Base-by-base conservation (phyloP, 2,329 filamentous ascomycete species). In the Neurospora sp. region DNA sequence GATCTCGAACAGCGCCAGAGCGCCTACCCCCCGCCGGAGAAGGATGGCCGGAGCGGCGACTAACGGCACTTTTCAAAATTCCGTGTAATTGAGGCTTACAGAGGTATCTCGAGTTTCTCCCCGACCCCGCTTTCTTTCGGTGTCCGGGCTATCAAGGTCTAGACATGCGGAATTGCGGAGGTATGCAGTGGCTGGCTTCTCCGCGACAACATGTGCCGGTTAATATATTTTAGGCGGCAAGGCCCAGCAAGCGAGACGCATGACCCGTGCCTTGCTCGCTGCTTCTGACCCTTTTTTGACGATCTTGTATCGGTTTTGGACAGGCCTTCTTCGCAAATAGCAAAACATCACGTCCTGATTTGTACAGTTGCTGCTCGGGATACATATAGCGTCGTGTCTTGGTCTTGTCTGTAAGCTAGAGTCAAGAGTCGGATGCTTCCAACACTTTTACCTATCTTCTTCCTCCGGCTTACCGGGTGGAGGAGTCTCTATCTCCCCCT, bases 151-250 rank as follows among this genome's bases (percentile, higher is more conserved):
- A 67, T 69, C 68, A 17, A 52, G 62, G 68, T 67, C 68, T 69
- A 69, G 68, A 69, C 62, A 43, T 43, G 52, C 15, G 23, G 46
- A 57, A 8, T 33, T 57, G 46, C 23, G 23, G 68, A 66, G 62
- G 39, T 66, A 41, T 66, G 65, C 52, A 52, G 33, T 41, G 37
- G 19, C 38, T 33, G 23, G 23, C n/a, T 33, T 66, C 17, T 38
- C 68, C 43, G 41, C 8, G 28, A 17, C 28, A 36, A n/a, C 15
- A 38, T 69, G 65, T 70, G 69, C 37, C 67, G 69, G 67, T 67
- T 69, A 70, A 70, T 70, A 65, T 70, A 70, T 66, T 62, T 36
- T 62, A 33, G 52, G 52, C 28, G 23, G 52, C 67, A 23, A 37
- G 23, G 23, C 40, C 38, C 62, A 66, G 67, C 69, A 37, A 37